Conservation (phyloP, 495 filamentous ascomycete species). For the Aspergillus indologenus region DNA sequence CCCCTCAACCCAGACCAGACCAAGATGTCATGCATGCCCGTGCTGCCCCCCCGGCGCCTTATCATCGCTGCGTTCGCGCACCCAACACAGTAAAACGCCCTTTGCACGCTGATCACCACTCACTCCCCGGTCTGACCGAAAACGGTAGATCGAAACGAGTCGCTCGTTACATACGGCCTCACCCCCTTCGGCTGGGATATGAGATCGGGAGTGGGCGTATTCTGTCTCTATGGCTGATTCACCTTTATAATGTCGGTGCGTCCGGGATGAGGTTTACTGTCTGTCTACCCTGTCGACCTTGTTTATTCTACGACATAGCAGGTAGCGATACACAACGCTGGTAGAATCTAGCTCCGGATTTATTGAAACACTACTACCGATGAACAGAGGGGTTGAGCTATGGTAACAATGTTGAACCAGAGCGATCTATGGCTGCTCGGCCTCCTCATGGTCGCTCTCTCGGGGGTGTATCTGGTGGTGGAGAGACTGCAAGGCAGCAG, state of each 20-base stretch:
- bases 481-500: slow-evolving; percentile 15
- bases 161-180: neutral
- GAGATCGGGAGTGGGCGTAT: neutral
- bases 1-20: neutral
- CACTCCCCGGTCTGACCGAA: neutral
- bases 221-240: no score
- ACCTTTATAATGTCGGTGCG: no score
- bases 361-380: no score
- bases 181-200: neutral
- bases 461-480: slow-evolving; percentile 21
- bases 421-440: slow-evolving; percentile 27
- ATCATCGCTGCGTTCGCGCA: slow-evolving; percentile 23
- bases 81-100: slow-evolving; percentile 27
- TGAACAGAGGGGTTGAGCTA: no score
- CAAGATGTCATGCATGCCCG: neutral
- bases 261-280: no score
- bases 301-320: no score
- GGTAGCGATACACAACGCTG: no score
- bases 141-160: neutral
- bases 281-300: no score
- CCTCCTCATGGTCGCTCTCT: slow-evolving; percentile 24
- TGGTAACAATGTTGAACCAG: slow-evolving; percentile 10
- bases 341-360: no score
- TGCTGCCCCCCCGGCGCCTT: neutral
- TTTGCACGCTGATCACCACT: neutral